phyloP scores from a whole-genome alignment of 352 stramenopile species.

The Phytophthora tubulina region DNA sequence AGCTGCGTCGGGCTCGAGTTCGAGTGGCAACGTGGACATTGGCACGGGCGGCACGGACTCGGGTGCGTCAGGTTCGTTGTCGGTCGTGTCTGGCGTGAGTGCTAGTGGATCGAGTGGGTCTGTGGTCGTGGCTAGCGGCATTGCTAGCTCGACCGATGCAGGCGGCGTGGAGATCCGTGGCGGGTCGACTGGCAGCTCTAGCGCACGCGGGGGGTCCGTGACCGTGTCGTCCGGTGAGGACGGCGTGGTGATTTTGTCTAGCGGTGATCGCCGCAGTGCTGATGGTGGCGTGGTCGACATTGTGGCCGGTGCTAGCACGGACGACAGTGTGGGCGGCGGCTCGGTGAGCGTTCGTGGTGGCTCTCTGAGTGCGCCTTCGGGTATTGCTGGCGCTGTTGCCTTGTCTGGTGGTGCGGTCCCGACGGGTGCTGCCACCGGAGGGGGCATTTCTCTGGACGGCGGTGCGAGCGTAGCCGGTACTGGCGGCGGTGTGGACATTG shows the following conservation, averaged over 20 bases:
- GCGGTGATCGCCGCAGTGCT: slow-evolving; percentile 19
- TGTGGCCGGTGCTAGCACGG: slow-evolving; percentile 25
- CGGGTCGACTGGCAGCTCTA: slow-evolving; percentile 6
- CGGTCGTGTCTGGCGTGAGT: slow-evolving; percentile 15
- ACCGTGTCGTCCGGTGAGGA: slow-evolving; percentile 11
- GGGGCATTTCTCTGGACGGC: slow-evolving; percentile 15
- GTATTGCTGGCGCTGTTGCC: slow-evolving; percentile 18
- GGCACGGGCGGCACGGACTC: slow-evolving; percentile 4
- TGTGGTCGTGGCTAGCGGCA: slow-evolving; percentile 28
- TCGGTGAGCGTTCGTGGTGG: slow-evolving; percentile 23
- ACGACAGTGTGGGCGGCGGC: slow-evolving; percentile 21
- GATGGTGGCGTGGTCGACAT: slow-evolving; percentile 24
- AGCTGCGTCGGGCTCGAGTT: slow-evolving; percentile 4
- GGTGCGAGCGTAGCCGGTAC: slow-evolving; percentile 11
- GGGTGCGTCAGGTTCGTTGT: slow-evolving; percentile 12
- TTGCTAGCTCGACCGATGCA: slow-evolving; percentile 21
- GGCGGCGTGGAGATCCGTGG: slow-evolving; percentile 20
- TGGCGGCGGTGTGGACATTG: slow-evolving; percentile 15
- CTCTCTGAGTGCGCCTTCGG: slow-evolving; percentile 20
- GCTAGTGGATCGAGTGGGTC: slow-evolving; percentile 16
- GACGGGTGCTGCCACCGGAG: slow-evolving; percentile 20
- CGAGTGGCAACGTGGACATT: slow-evolving; percentile 13
- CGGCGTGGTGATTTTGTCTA: slow-evolving; percentile 17
- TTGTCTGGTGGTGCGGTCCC: slow-evolving; percentile 31
- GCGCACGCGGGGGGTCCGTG: slow-evolving; percentile 15